These are phyloP conservation scores for Botrytis medusae DNA, from an alignment of 2,329 filamentous ascomycete genomes.

Conservation along the genomic window DNA sequence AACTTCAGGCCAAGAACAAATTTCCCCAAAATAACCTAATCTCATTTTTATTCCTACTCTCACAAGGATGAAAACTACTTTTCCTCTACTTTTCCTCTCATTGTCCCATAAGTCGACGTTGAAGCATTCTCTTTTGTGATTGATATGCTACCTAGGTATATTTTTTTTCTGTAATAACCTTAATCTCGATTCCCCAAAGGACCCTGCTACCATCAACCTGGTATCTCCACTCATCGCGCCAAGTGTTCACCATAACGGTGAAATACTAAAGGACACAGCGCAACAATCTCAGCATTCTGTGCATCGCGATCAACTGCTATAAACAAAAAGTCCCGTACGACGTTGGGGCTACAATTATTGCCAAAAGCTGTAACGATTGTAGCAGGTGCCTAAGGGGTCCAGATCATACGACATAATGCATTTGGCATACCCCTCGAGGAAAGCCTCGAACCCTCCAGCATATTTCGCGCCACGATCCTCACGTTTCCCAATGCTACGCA, in stretches of 20 bases:
- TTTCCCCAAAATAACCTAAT: constrained; percentile 12
- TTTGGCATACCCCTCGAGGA: constrained; percentile 84
- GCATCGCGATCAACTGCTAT: constrained; percentile 13
- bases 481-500: constrained; percentile 55
- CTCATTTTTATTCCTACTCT: neutral
- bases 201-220: constrained; percentile 7
- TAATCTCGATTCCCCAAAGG: constrained; percentile 8
- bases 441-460: constrained; percentile 72
- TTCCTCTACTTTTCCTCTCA: neutral
- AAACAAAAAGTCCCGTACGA: constrained; percentile 5
- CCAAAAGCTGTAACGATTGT: constrained; percentile 20
- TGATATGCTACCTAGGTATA: neutral
- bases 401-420: constrained; percentile 61
- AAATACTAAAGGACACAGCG: constrained; percentile 23
- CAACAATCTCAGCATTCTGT: constrained; percentile 19
- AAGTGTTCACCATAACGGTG: constrained; percentile 20
- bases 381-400: constrained; percentile 23
- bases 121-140: constrained; percentile 9
- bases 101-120: constrained; percentile 3
- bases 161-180: constrained; percentile 4
- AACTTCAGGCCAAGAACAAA: constrained; percentile 19
- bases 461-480: constrained; percentile 61
- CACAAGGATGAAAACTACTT: neutral
- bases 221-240: constrained; percentile 22
- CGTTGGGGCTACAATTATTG: constrained; percentile 23